phyloP scores from a whole-genome alignment of 805 yeast genomes.

The Candida namnaoensis region DNA sequence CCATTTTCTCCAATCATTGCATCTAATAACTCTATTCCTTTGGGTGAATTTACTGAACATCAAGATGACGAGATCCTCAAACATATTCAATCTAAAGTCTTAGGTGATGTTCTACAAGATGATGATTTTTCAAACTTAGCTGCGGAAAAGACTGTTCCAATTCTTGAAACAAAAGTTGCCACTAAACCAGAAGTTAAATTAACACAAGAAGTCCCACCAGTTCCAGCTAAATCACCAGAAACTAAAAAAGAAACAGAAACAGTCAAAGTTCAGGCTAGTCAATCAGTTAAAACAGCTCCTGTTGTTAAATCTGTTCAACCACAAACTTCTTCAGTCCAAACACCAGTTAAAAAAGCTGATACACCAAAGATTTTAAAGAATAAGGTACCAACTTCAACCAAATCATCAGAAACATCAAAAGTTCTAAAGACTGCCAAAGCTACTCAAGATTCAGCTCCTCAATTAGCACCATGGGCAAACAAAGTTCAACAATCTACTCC shows the following conservation, averaged over 20 bases:
- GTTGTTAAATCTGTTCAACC: background rate
- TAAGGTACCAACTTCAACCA: background rate
- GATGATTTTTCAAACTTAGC: conserved; percentile 7
- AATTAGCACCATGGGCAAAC: conserved; percentile 50
- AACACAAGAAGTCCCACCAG: too few relatives aligned
- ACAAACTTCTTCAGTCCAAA: background rate
- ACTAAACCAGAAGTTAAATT: too few relatives aligned
- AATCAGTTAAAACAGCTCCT: background rate
- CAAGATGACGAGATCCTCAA: conserved; percentile 6
- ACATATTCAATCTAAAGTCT: conserved; percentile 29
- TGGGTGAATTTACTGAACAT: too few relatives aligned
- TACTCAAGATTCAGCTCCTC: conserved; percentile 8
- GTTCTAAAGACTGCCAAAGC: conserved; percentile 1
- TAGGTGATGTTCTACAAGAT: conserved; percentile 29
- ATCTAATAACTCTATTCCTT: conserved; percentile 1
- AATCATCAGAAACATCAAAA: background rate
- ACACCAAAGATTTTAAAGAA: background rate
- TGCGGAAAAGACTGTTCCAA: too few relatives aligned
- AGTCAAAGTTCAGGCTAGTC: too few relatives aligned
- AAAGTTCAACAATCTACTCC: conserved; percentile 22
- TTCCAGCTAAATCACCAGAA: too few relatives aligned
- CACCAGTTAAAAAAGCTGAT: background rate
- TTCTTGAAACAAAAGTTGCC: too few relatives aligned
- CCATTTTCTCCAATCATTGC: background rate
- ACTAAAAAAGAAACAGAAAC: too few relatives aligned